Evolutionary conservation across 495 filamentous ascomycete genomes (phyloP), one percentile per base, ranked within the genome.

Genomic region (Durotheca rogersii): DNA sequence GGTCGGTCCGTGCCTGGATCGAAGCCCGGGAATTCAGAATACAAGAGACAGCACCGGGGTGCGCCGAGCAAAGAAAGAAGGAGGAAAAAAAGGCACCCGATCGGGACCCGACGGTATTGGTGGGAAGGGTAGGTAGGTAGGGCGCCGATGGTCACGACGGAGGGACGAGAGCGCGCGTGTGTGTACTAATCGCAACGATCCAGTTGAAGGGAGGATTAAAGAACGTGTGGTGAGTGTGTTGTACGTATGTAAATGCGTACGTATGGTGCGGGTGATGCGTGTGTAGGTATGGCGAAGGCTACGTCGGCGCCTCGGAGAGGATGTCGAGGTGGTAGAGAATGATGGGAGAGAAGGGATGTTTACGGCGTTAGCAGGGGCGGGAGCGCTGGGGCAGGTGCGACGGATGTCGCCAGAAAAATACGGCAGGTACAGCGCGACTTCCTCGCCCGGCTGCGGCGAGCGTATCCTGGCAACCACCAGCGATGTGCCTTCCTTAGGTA

Each of bases 1-100:
- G 29, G 48, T 30, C 16, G 15, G 20, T 40, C 11, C 23, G 17
- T 31, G 31, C 41, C 39, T 42, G n/a, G 36, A 47, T n/a, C n/a
- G n/a, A 38, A 4, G 23, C 23, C 23, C 4, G 23, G 23, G 9
- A 27, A 27, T 27, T 27, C 4, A 27, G 9, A 27, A 9, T 27
- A 27, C 4, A 9, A 4, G 23, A 9, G 23, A 27, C 4, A 27
- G 9, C 4, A 9, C 4, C 4, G 9, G 9, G 9, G 23, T 4
- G 23, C 4, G 23, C 4, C 4, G 9, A 9, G 23, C 4, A 27
- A 9, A 27, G 23, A 27, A 9, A 27, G 23, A 9, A 27, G 9
- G 23, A 27, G 4, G 23, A 9, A 27, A 27, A 27, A 9, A 27
- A 9, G 23, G 9, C 9, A 27, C 23, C 23, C 9, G 9, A 27